Conservation (phyloP, 2,329 filamentous ascomycete species). For the Onygena corvina region DNA sequence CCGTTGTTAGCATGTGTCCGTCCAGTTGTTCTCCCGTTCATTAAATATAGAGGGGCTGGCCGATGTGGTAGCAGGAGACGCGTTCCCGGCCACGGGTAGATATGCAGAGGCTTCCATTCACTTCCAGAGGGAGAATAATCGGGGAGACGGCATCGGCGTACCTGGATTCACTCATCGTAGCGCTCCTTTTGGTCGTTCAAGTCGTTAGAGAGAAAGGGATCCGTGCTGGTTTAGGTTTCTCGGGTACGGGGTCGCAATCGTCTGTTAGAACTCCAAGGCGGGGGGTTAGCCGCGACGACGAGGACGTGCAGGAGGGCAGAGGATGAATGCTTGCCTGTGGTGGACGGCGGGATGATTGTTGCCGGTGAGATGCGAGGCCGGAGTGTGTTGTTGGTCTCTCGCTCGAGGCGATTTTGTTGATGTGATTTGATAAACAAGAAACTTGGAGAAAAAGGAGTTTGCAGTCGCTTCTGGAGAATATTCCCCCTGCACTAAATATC, state of each 20-base stretch:
- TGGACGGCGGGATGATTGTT: no score
- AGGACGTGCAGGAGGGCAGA: neutral
- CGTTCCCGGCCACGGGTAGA: conserved; percentile 1
- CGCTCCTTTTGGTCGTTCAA: neutral
- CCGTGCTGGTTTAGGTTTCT: neutral
- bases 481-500: neutral
- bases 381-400: neutral
- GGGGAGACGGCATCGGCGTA: neutral
- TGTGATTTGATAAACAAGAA: conserved; percentile 2
- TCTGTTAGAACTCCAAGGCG: neutral
- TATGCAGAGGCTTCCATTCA: neutral
- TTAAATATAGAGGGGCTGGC: neutral
- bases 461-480: neutral
- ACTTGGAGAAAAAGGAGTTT: neutral
- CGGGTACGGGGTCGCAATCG: neutral
- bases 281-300: neutral
- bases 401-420: neutral
- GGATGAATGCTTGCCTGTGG: neutral
- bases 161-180: conserved; percentile 3
- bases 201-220: neutral
- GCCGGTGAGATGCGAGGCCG: neutral
- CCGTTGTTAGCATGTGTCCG: conserved; percentile 11
- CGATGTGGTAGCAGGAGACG: neutral
- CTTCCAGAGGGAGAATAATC: neutral
- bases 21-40: conserved; percentile 7